Percentiles rank a stretch among this genome's conserved stretches.
phyloP scores from a whole-genome alignment of 768 basidiomycete species.

The Phaeotremella fagi region DNA sequence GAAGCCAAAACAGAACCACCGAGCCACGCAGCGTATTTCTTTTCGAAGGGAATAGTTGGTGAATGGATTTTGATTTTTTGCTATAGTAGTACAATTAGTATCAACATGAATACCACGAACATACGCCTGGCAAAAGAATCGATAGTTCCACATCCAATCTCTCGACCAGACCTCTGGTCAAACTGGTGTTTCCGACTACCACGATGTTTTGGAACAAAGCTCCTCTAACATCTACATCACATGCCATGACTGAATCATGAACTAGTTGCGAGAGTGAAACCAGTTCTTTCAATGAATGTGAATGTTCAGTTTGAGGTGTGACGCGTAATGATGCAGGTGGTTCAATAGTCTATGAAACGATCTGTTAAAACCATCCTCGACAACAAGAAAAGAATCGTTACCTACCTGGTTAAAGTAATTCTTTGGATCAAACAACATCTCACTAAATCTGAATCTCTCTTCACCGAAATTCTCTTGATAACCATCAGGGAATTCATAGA shows the following conservation, averaged over 20 bases:
- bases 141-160: conserved; percentile 71
- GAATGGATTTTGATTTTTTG: conserved; percentile 82
- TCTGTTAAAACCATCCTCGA: neutral
- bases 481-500: conserved; percentile 93
- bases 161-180: conserved; percentile 80
- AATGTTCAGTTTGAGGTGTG: conserved; percentile 44
- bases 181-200: conserved; percentile 86
- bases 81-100: conserved; percentile 23
- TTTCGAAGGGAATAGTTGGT: conserved; percentile 82
- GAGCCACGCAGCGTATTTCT: conserved; percentile 88
- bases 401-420: conserved; percentile 45
- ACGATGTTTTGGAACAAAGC: conserved; percentile 89
- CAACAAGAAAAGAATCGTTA: neutral
- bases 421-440: conserved; percentile 76
- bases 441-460: conserved; percentile 78
- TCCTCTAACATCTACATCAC: conserved; percentile 86
- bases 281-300: conserved; percentile 47
- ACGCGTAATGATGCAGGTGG: conserved; percentile 39
- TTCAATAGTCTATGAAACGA: conserved; percentile 30
- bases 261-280: conserved; percentile 64
- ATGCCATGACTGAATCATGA: conserved; percentile 68
- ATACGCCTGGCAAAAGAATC: conserved; percentile 71
- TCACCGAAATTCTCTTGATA: conserved; percentile 75
- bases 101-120: conserved; percentile 38
- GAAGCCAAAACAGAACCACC: conserved; percentile 93